Evolutionary conservation across 139 green algal species (phyloP).

Genomic region (Chlamydomonas eustigma): DNA sequence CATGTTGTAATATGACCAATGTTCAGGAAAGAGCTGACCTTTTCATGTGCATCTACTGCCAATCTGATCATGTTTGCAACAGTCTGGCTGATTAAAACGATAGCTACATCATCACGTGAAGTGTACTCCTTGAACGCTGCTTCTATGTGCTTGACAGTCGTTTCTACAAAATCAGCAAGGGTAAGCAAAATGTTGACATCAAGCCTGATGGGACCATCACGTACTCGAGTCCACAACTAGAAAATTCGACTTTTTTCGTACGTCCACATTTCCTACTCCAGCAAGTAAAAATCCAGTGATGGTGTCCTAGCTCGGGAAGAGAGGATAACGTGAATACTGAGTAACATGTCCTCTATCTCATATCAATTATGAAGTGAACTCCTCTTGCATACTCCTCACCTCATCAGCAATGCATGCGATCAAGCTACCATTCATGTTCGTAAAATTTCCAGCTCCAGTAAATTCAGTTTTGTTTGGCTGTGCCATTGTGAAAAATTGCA

Average conservation of each 20-base stretch:
- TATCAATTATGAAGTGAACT: neutral
- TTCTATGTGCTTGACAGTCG: constrained; percentile 81
- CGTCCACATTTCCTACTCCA: constrained; percentile 91
- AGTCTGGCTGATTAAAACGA: constrained; percentile 92
- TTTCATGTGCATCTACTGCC: constrained; percentile 73
- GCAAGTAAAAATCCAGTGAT: constrained; percentile 97
- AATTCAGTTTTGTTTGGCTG: neutral
- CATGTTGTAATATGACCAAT: too few species aligned
- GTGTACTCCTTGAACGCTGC: constrained; percentile 92
- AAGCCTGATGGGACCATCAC: constrained; percentile 15
- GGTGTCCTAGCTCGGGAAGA: constrained; percentile 75
- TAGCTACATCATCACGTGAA: constrained; percentile 84
- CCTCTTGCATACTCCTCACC: neutral
- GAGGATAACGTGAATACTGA: too few species aligned
- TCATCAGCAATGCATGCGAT: neutral
- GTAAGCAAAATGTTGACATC: neutral
- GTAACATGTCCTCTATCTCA: too few species aligned
- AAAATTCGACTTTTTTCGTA: constrained; percentile 88
- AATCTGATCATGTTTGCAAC: constrained; percentile 85
- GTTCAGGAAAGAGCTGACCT: constrained; percentile 38
- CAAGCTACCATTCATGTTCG: neutral
- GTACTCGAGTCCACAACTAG: constrained; percentile 91
- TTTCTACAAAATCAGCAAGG: constrained; percentile 40
- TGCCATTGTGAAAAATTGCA: too few species aligned
- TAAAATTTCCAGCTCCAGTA: neutral